Base-by-base conservation (phyloP, 768 basidiomycete genomes). In the Rhodocollybia butyracea region DNA sequence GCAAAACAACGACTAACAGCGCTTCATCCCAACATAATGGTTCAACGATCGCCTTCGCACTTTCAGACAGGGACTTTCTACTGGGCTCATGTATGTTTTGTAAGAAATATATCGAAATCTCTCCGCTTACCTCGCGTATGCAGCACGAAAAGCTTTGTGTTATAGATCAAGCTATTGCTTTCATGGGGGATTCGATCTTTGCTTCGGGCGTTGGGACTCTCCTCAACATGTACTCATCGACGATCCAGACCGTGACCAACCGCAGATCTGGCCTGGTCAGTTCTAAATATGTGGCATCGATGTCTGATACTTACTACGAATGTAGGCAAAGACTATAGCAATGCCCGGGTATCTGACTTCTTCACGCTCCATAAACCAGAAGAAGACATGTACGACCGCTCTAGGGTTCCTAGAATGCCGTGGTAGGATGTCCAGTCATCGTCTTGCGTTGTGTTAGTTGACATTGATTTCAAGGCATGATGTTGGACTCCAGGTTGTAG, bases 71-170 rank as follows among this genome's bases (percentile, higher is more conserved):
- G 95, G 12, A 98, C 94, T 2, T 94, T 96, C 68, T 95, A 97
- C 66, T 99, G 97, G 97, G 95, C 96, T 26, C 97, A 98, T 73
- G 94, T 96, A 64, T 62, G 87, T 71, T 12, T n/a, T n/a, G n/a
- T n/a, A n/a, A 3, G 8, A 13, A 24, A 8, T 29, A 27, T 10
- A 29, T n/a, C 19, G 2, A 17, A 17, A 11, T 24, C 12, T 26
- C 26, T 13, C 34, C 6, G 2, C 31, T 19, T 39, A 38, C 38
- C 2, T 41, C 43, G 21, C 21, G 38, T 30, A 7, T 39, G 21
- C 58, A 95, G 92, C 97, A 98, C 69, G 97, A 99, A 77, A 99
- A 99, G 67, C 66, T 99, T 59, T 98, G 96, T 65, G 94, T 98
- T 13, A 91, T 99, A 58, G 97, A 99, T 67, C 91, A 97, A 67